A percentile compares a stretch with the other conserved stretches of the same genome.
These are phyloP conservation scores for Russula sp. DNA, from an alignment of 768 basidiomycete species.

Conservation along the genomic window DNA sequence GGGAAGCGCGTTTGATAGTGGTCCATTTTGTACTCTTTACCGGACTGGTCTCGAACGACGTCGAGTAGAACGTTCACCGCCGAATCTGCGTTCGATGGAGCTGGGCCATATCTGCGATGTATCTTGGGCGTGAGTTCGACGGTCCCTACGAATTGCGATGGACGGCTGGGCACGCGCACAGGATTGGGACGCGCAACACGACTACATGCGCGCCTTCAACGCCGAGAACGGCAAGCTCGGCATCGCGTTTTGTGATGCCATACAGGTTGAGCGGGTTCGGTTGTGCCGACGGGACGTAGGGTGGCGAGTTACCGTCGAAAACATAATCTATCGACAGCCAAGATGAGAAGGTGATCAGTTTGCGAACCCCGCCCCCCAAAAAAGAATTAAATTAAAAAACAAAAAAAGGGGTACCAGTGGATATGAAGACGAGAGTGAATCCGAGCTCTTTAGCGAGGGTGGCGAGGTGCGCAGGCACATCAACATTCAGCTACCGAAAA, in stretches of 20 bases:
- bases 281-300: conserved; percentile 65
- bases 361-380: neutral
- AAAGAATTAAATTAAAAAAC: neutral
- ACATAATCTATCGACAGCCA: conserved; percentile 67
- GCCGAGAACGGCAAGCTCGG: conserved; percentile 70
- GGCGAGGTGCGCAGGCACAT: conserved; percentile 68
- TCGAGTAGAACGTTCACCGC: conserved; percentile 88
- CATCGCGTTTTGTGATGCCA: conserved; percentile 79
- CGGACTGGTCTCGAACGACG: conserved; percentile 78
- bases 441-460: conserved; percentile 49
- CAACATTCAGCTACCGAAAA: conserved; percentile 62
- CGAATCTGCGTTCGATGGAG: conserved; percentile 76
- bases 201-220: conserved; percentile 50
- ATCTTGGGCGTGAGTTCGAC: conserved; percentile 7
- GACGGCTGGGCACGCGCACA: conserved; percentile 43
- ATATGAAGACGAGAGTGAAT: conserved; percentile 83
- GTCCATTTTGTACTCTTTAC: conserved; percentile 92
- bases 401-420: conserved; percentile 51
- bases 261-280: conserved; percentile 88
- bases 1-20: conserved; percentile 90
- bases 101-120: conserved; percentile 69
- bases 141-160: neutral
- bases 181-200: conserved; percentile 82
- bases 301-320: conserved; percentile 89
- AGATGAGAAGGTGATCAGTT: neutral